Base-by-base conservation (phyloP, 1,139 yeast genomes). In the Hemisphaericaspora xylofermentans region DNA sequence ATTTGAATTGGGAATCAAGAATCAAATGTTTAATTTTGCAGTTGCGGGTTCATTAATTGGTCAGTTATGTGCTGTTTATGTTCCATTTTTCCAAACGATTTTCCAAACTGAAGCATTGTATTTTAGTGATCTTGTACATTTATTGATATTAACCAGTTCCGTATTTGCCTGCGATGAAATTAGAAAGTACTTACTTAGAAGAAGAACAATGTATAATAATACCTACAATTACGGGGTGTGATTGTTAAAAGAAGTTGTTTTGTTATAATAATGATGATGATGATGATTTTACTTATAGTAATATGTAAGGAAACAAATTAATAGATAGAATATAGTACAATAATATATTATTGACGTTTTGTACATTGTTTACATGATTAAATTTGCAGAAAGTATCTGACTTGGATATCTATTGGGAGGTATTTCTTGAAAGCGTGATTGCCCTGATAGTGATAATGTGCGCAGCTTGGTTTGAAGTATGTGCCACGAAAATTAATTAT, bases 51-150 rank as follows among this genome's bases (percentile, higher is more conserved):
- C 97, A 1, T 64, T 93, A 34, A 43, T 88, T 35, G 98, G 98
- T n/a, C 98, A 93, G 64, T 63, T 91, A 48, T 86, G 95, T 59
- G 98, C 96, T 22, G 84, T 93, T 43, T 93, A 93, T 60, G 76
- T 91, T 36, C 96, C 97, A 44, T 88, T 91, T 57, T 85, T 93
- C 73, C 98, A 93, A 64, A 60, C 79, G 8, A 79, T 93, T 44
- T 93, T 93, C 76, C 97, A 93, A 63, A 93, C 98, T 3, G 98
- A 93, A 64, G 89, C 96, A 0, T 71, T 93, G 44, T 70, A 76
- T 36, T 58, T 88, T 7, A 63, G 73, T 15, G 98, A 93, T 59
- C 65, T 91, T 53, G 38, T 80, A 12, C 80, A 79, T 50, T 74
- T 93, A 57, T 49, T 79, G 3, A 45, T 68, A 10, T 66, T 91